These are phyloP conservation scores for Sisymbrium altissimum DNA, from an alignment of 345 rosid genomes.

Conservation along the genomic window DNA sequence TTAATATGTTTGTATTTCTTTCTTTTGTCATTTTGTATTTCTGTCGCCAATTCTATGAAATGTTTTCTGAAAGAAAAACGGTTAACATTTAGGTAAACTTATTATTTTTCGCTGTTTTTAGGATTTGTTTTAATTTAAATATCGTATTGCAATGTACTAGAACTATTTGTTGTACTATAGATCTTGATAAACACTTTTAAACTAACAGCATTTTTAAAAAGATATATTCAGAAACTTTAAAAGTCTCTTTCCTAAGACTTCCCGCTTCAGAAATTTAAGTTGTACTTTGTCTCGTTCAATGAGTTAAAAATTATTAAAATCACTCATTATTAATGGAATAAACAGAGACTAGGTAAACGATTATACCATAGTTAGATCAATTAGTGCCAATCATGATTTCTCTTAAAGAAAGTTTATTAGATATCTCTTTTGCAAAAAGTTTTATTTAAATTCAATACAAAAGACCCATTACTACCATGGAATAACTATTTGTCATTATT, in stretches of 20 bases:
- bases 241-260: neutral
- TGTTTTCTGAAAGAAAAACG: neutral
- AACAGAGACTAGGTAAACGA: neutral
- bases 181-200: constrained; percentile 8
- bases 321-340: neutral
- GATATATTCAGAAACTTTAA: neutral
- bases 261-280: neutral
- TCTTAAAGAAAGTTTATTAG: neutral
- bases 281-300: neutral
- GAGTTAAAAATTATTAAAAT: neutral
- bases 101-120: neutral
- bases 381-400: neutral
- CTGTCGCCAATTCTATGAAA: neutral
- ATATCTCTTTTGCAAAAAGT: neutral
- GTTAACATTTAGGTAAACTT: neutral
- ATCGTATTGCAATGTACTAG: neutral
- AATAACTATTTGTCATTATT: neutral
- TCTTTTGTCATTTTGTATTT: neutral
- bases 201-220: neutral
- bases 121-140: neutral
- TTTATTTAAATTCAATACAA: neutral
- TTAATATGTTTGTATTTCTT: neutral
- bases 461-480: neutral
- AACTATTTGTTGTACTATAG: neutral
- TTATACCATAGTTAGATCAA: too few species aligned